These are phyloP conservation scores for Fusarium fujikuroi DNA, from an alignment of 2,329 filamentous ascomycete genomes.

Conservation along the genomic window DNA sequence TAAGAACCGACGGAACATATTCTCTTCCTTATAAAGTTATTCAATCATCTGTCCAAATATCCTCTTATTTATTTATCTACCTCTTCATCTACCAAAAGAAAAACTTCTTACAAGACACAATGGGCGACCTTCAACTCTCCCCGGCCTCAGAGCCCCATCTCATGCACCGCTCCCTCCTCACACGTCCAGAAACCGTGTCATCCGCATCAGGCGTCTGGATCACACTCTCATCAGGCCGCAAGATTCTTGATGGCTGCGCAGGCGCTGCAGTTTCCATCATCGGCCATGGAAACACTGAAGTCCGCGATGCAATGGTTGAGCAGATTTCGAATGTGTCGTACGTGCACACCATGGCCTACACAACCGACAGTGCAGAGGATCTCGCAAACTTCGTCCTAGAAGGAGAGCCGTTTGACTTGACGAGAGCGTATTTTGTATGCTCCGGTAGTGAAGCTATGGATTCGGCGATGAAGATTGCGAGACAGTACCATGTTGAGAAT, in stretches of 20 bases:
- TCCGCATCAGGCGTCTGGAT: conserved; percentile 55
- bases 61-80: no score
- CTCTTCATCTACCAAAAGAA: fast-evolving
- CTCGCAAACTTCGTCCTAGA: conserved; percentile 51
- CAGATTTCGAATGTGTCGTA: conserved; percentile 69
- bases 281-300: conserved; percentile 71
- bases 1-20: neutral
- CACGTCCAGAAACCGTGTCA: conserved; percentile 50
- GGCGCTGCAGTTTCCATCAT: conserved; percentile 70
- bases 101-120: fast-evolving
- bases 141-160: conserved; percentile 34
- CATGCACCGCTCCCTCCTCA: conserved; percentile 50
- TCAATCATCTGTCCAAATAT: neutral
- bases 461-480: conserved; percentile 59
- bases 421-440: conserved; percentile 51
- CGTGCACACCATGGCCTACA: conserved; percentile 46
- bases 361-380: conserved; percentile 63
- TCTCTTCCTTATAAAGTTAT: fast-evolving
- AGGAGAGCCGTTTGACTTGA: conserved; percentile 51
- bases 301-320: conserved; percentile 66
- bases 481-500: conserved; percentile 60
- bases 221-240: conserved; percentile 46
- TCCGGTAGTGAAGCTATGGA: conserved; percentile 56
- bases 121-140: conserved; percentile 1
- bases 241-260: conserved; percentile 75